Evolutionary conservation across 1,284 basidiomycete genomes (phyloP).

Genomic region (Abortiporus biennis): DNA sequence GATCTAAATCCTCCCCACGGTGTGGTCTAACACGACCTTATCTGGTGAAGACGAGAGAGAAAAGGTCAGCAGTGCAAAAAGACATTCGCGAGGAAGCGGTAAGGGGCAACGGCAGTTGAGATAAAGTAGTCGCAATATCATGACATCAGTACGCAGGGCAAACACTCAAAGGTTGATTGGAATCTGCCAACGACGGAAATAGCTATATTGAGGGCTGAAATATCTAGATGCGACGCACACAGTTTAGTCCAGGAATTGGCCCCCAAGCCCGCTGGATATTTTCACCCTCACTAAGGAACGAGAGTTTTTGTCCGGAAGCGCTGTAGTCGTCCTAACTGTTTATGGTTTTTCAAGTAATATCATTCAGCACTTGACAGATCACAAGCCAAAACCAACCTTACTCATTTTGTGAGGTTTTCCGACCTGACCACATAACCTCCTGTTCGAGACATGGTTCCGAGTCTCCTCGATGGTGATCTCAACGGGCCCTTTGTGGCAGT

Average conservation of each 20-base stretch:
- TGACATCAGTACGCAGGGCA: neutral
- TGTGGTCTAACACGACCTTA: too few relatives aligned
- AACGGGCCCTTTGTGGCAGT: conserved; percentile 25
- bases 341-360: conserved; percentile 6
- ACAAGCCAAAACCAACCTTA: conserved; percentile 5
- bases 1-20: too few relatives aligned
- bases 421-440: conserved; percentile 7
- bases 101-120: too few relatives aligned
- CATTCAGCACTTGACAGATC: conserved; percentile 12
- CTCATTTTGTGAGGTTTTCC: conserved; percentile 7
- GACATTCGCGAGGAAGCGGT: too few relatives aligned
- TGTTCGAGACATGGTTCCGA: conserved; percentile 11
- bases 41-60: neutral
- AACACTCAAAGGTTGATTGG: conserved; percentile 5
- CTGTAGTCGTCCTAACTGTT: conserved; percentile 8
- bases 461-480: conserved; percentile 9
- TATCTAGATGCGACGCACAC: conserved; percentile 2
- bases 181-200: conserved; percentile 7
- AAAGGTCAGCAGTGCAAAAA: conserved; percentile 5
- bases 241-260: conserved; percentile 3
- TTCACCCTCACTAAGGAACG: conserved; percentile 6
- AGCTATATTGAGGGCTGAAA: conserved; percentile 9
- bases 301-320: conserved; percentile 1
- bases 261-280: conserved; percentile 2
- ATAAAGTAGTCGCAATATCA: neutral